Evolutionary conservation across 441 rosid genomes (phyloP), one percentile per base, ranked within the genome.

Genomic region (Eutrema salsugineum): DNA sequence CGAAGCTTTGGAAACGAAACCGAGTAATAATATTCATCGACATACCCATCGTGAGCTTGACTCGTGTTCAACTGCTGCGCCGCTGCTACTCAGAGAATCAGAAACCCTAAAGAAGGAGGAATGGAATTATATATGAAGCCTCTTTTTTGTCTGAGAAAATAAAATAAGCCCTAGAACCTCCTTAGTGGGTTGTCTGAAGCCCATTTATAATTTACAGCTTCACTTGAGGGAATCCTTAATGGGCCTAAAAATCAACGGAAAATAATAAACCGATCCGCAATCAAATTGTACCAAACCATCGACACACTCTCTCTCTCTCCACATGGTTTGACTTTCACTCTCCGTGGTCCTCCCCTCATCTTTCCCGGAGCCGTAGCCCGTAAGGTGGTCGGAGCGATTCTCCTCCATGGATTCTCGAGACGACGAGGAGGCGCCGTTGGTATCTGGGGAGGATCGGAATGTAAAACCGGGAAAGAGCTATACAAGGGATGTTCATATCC

Each of bases 401-500:
- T 76, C 22, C 38, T 71, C 36, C 44, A 93, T 88, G 89, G 83
- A 76, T 43, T 62, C 82, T 46, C 75, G 78, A 58, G 49, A 33
- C 42, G 90, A 85, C 6, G 95, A 88, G 70, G 92, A 89, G 72
- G 57, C 83, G 39, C 95, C 92, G 9, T 75, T 93, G 66, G 80
- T 93, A 16, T 63, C 60, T 50, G 71, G 64, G 50, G 86, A 73
- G 55, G 68, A 70, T 77, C 78, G 64, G 76, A 72, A 64, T 53
- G 28, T 42, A 16, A 20, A 50, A 72, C 3, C 77, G 76, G 47
- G 68, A 11, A 81, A 77, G 73, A 80, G 76, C 78, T 83, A 87
- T 59, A 57, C 84, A 1, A 85, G 83, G 35, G 98, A 94, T 65
- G 83, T 94, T 66, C 93, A 89, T 78, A 84, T 94, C 57, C 80